phyloP scores from a whole-genome alignment of 192 early-diverging fungal species.

The Pilaira anomala region DNA sequence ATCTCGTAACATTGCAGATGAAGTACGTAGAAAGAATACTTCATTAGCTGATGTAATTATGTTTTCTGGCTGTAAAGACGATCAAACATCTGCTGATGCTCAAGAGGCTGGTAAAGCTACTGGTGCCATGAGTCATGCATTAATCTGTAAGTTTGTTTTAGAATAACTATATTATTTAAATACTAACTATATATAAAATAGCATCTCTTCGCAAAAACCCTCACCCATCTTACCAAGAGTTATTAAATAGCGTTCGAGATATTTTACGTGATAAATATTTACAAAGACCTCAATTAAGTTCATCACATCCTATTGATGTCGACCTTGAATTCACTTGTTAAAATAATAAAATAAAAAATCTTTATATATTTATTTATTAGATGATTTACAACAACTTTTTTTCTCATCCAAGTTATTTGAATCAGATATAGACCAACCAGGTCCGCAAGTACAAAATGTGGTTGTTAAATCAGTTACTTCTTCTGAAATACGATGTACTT shows the following conservation, averaged over 20 bases:
- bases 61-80: slow-evolving; percentile 83
- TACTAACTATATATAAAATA: background rate
- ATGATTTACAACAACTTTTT: background rate
- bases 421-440: slow-evolving; percentile 8
- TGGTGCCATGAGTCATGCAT: slow-evolving; percentile 76
- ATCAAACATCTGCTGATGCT: slow-evolving; percentile 81
- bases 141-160: slow-evolving; percentile 47
- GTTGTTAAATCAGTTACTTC: slow-evolving; percentile 55
- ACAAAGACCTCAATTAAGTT: slow-evolving; percentile 79
- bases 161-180: background rate
- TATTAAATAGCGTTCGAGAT: slow-evolving; percentile 65
- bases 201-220: slow-evolving; percentile 51
- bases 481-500: slow-evolving; percentile 49
- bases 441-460: slow-evolving; percentile 58
- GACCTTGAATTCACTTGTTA: slow-evolving; percentile 28
- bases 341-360: background rate
- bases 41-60: slow-evolving; percentile 72
- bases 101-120: slow-evolving; percentile 57
- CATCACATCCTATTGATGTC: slow-evolving; percentile 55
- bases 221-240: slow-evolving; percentile 62
- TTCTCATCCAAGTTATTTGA: background rate
- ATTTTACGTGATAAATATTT: slow-evolving; percentile 62
- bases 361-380: slow-evolving; percentile 1
- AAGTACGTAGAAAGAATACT: slow-evolving; percentile 36
- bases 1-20: slow-evolving; percentile 24